Percentiles rank a stretch among this genome's conserved stretches.
Evolutionary conservation across 345 rosid species (phyloP).

Genomic region (Leavenworthia alabamica): DNA sequence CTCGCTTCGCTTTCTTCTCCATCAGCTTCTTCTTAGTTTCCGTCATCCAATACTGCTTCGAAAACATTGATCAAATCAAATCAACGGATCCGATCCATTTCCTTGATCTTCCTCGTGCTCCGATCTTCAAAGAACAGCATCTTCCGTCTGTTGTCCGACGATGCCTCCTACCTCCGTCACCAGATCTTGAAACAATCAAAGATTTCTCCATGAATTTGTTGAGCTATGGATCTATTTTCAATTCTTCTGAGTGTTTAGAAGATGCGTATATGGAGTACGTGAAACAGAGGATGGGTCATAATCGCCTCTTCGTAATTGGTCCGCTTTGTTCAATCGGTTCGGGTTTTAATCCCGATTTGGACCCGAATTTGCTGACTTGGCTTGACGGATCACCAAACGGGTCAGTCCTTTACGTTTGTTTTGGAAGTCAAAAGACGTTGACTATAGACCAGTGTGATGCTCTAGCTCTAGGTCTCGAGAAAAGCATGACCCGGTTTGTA

Average conservation of each 20-base stretch:
- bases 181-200: constrained; percentile 27
- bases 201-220: constrained; percentile 29
- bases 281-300: constrained; percentile 34
- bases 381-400: constrained; percentile 43
- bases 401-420: constrained; percentile 58
- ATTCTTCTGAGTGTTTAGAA: constrained; percentile 41
- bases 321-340: constrained; percentile 43
- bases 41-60: constrained; percentile 26
- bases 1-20: constrained; percentile 44
- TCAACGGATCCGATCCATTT: constrained; percentile 29
- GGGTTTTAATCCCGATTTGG: not conserved
- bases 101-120: constrained; percentile 43
- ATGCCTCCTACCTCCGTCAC: constrained; percentile 9
- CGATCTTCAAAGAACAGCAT: constrained; percentile 39
- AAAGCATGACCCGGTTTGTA: constrained; percentile 43
- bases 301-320: constrained; percentile 46
- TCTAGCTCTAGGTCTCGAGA: constrained; percentile 45
- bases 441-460: constrained; percentile 39
- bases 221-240: constrained; percentile 44
- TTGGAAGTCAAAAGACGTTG: constrained; percentile 57
- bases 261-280: constrained; percentile 32
- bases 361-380: constrained; percentile 32
- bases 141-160: constrained; percentile 39
- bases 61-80: constrained; percentile 14
- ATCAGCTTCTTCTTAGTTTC: constrained; percentile 32